phyloP scores from a whole-genome alignment of 768 basidiomycete genomes.

The Lepiota brunneoincarnata region DNA sequence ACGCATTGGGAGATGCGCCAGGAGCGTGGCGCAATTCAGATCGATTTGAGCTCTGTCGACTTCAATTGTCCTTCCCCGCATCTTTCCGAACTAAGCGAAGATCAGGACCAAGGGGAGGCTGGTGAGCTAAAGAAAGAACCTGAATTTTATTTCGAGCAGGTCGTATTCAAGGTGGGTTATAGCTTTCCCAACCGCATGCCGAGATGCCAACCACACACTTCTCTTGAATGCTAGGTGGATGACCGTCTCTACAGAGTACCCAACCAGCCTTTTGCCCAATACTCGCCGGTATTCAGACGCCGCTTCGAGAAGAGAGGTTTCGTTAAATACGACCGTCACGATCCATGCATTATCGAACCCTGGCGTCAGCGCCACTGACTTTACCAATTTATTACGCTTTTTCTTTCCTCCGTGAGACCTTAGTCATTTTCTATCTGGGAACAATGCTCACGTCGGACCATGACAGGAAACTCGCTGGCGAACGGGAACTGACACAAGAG shows the following conservation, averaged over 20 bases:
- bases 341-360: not conserved
- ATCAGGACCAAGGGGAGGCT: too few species aligned
- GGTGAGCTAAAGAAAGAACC: not conserved
- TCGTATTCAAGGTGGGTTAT: slow-evolving; percentile 7
- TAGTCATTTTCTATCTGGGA: too few species aligned
- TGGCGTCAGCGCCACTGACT: not conserved
- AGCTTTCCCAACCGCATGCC: not conserved
- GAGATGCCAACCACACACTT: not conserved
- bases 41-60: not conserved
- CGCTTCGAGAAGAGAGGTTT: slow-evolving; percentile 2
- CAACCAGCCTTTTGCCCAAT: slow-evolving; percentile 1
- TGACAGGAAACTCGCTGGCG: too few species aligned
- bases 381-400: not conserved
- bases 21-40: not conserved
- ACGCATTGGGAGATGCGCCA: not conserved
- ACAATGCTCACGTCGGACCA: too few species aligned
- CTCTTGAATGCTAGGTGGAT: not conserved
- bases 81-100: too few species aligned
- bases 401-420: slow-evolving; percentile 8
- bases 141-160: slow-evolving; percentile 6
- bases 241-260: slow-evolving; percentile 3
- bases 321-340: not conserved
- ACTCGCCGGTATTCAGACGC: slow-evolving; percentile 1
- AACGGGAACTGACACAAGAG: not conserved
- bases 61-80: not conserved